These are phyloP conservation scores for Kazachstania sp. DNA, from an alignment of 1,139 yeast genomes.

Conservation along the genomic window DNA sequence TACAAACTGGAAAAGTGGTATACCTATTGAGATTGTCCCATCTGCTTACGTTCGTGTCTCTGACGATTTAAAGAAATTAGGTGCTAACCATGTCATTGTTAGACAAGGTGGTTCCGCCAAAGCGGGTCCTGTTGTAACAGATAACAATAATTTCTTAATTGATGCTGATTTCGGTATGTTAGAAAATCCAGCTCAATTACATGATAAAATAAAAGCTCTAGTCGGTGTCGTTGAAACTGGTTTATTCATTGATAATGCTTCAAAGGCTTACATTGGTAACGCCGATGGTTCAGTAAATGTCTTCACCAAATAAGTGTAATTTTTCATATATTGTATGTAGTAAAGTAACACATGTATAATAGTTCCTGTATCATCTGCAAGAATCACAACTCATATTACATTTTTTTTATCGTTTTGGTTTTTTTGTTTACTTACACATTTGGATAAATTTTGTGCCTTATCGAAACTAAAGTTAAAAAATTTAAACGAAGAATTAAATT, in stretches of 20 bases:
- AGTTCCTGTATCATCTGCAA: not conserved
- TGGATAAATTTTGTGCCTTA: too few species aligned
- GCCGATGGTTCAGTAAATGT: slow-evolving; percentile 53
- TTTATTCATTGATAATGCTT: slow-evolving; percentile 62
- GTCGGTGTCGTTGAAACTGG: slow-evolving; percentile 99
- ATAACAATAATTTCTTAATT: slow-evolving; percentile 84
- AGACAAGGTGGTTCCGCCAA: slow-evolving; percentile 87
- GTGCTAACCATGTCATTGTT: slow-evolving; percentile 46
- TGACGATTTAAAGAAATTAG: slow-evolving; percentile 50
- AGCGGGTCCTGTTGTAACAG: slow-evolving; percentile 98
- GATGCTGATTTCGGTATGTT: slow-evolving; percentile 91
- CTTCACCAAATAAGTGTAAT: slow-evolving; percentile 17
- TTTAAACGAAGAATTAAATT: not conserved
- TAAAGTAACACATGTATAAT: not conserved
- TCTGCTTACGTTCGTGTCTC: slow-evolving; percentile 73
- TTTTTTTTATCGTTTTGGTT: too few species aligned
- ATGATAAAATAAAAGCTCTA: slow-evolving; percentile 56
- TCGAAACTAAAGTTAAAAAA: not conserved
- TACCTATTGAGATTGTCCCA: slow-evolving; percentile 94
- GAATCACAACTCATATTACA: too few species aligned
- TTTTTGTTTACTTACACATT: not conserved
- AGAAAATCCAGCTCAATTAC: slow-evolving; percentile 50
- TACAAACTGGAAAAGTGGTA: slow-evolving; percentile 76
- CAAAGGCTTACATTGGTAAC: slow-evolving; percentile 82
- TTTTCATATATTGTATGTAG: not conserved